Evolutionary conservation across 495 filamentous ascomycete genomes (phyloP).

Genomic region (Pyrenopolyporus hunteri): DNA sequence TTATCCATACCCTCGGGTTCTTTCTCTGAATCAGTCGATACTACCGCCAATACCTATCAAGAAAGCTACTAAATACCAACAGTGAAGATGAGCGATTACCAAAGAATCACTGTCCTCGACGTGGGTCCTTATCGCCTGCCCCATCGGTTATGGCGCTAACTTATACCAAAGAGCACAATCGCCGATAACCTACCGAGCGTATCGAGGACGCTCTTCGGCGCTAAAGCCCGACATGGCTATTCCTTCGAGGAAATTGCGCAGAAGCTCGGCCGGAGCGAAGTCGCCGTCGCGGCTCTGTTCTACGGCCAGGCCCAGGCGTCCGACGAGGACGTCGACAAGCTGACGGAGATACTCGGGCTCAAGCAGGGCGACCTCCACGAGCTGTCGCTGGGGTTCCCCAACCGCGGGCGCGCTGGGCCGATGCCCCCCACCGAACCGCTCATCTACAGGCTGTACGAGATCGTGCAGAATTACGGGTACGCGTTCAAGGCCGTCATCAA

Average conservation of each 20-base stretch:
- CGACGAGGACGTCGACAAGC: conserved; percentile 74
- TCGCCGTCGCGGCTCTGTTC: conserved; percentile 90
- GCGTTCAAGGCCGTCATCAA: conserved; percentile 96
- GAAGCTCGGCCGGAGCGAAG: conserved; percentile 82
- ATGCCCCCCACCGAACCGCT: conserved; percentile 95
- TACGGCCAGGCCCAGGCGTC: conserved; percentile 90
- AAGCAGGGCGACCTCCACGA: background rate
- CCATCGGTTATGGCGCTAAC: conserved; percentile 13
- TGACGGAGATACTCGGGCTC: conserved; percentile 66
- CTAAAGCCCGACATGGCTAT: conserved; percentile 75
- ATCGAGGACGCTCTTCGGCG: conserved; percentile 78
- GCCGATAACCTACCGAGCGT: conserved; percentile 66
- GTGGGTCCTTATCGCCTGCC: conserved; percentile 32
- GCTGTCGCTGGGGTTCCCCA: conserved; percentile 65
- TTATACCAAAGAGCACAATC: conserved; percentile 44
- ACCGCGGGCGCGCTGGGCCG: conserved; percentile 81
- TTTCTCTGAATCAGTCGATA: background rate
- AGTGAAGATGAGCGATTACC: conserved; percentile 42
- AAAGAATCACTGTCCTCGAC: conserved; percentile 45
- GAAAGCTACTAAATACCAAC: background rate
- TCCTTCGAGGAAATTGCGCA: conserved; percentile 82
- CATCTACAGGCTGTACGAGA: conserved; percentile 94
- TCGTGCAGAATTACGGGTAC: conserved; percentile 98
- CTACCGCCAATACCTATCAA: background rate
- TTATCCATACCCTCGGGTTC: background rate